Conservation (phyloP, 2,329 filamentous ascomycete genomes). For the Orbilia javanica region DNA sequence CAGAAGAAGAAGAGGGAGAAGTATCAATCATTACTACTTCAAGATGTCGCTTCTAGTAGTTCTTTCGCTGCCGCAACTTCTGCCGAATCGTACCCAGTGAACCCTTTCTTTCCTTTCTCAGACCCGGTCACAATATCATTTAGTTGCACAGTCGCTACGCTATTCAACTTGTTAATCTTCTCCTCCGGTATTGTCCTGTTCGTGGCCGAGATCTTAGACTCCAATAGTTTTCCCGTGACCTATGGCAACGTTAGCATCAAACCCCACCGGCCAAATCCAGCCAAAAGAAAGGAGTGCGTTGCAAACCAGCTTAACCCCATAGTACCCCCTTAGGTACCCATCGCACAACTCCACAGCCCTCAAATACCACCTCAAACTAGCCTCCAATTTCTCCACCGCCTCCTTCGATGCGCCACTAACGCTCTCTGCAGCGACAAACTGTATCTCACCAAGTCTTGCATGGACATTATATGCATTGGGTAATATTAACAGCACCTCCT, state of each 20-base stretch:
- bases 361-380: conserved; percentile 86
- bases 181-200: conserved; percentile 61
- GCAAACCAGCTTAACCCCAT: conserved; percentile 81
- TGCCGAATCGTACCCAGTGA: conserved; percentile 78
- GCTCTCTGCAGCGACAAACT: conserved; percentile 74
- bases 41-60: conserved; percentile 70
- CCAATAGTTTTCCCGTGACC: conserved; percentile 60
- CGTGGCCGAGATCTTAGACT: conserved; percentile 32
- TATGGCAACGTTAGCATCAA: conserved; percentile 62
- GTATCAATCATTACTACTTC: background rate
- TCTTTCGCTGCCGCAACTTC: conserved; percentile 80
- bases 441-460: conserved; percentile 79
- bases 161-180: conserved; percentile 77
- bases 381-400: conserved; percentile 68
- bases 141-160: conserved; percentile 79
- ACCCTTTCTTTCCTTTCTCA: conserved; percentile 73
- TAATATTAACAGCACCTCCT: conserved; percentile 86
- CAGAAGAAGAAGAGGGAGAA: background rate
- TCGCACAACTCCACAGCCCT: conserved; percentile 94
- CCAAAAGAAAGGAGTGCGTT: background rate
- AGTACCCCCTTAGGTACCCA: conserved; percentile 90
- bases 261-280: background rate
- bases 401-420: conserved; percentile 13
- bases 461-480: conserved; percentile 96
- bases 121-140: conserved; percentile 79